These are phyloP conservation scores for Tolypocladium album DNA, from an alignment of 2,329 filamentous ascomycete species.

Conservation along the genomic window DNA sequence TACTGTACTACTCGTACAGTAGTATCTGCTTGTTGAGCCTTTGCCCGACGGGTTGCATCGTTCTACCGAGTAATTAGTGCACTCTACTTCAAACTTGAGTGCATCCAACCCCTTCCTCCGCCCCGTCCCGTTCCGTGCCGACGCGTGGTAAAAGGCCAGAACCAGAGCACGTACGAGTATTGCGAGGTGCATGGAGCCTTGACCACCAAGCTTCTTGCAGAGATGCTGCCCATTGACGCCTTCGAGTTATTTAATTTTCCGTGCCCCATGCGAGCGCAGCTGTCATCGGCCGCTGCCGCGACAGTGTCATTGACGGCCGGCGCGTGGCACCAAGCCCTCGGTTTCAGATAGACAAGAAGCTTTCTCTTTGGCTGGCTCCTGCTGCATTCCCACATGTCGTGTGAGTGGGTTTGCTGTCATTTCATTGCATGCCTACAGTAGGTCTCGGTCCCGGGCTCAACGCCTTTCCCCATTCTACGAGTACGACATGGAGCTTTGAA, in stretches of 20 bases:
- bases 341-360: neutral
- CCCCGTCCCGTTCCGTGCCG: neutral
- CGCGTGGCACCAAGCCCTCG: neutral
- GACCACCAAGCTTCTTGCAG: neutral
- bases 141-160: too few species aligned
- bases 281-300: neutral
- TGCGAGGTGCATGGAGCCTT: neutral
- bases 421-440: neutral
- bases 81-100: neutral
- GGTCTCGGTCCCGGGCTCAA: neutral
- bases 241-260: too few species aligned
- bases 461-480: neutral
- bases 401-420: neutral
- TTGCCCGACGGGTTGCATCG: too few species aligned
- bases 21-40: too few species aligned
- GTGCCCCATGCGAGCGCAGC: too few species aligned
- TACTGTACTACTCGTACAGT: too few species aligned
- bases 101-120: too few species aligned
- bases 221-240: neutral
- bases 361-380: neutral
- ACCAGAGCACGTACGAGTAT: neutral
- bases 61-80: too few species aligned
- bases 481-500: neutral
- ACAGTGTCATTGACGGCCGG: neutral
- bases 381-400: neutral